A percentile compares a stretch with the other conserved stretches of the same genome.
Evolutionary conservation across 78 protist genomes (phyloP).

Genomic region (Andalucia godoyi): DNA sequence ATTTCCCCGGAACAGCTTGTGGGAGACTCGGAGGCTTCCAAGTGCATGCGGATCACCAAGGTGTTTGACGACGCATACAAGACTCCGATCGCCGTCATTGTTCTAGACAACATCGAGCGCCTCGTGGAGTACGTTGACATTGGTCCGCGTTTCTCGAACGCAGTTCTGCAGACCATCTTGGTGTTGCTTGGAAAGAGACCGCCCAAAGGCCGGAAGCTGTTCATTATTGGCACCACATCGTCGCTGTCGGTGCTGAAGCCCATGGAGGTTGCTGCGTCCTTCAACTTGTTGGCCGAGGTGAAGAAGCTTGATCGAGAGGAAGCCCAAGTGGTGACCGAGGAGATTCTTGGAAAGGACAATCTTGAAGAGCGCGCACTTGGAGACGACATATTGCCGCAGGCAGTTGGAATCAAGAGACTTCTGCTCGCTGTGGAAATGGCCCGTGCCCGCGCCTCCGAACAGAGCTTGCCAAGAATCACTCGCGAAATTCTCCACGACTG

Average conservation of each 20-base stretch:
- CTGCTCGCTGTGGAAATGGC: conserved; percentile 74
- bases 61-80: conserved; percentile 93
- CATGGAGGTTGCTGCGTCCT: too few species aligned
- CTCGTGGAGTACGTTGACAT: conserved; percentile 79
- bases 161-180: conserved; percentile 78
- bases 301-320: too few species aligned
- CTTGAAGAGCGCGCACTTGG: too few species aligned
- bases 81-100: conserved; percentile 73
- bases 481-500: too few species aligned
- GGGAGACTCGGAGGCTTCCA: conserved; percentile 57
- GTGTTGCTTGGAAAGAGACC: conserved; percentile 66
- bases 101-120: conserved; percentile 93
- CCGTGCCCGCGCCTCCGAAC: too few species aligned
- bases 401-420: conserved; percentile 56
- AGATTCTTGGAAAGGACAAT: too few species aligned
- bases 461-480: too few species aligned
- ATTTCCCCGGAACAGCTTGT: conserved; percentile 68
- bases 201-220: conserved; percentile 69
- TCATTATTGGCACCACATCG: conserved; percentile 85
- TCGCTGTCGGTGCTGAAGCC: too few species aligned
- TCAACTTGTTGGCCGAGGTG: too few species aligned
- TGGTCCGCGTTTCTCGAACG: conserved; percentile 94
- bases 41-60: conserved; percentile 35
- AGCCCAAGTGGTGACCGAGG: too few species aligned
- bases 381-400: too few species aligned